phyloP scores from a whole-genome alignment of 164 flowering plant species.

The Piper longum region DNA sequence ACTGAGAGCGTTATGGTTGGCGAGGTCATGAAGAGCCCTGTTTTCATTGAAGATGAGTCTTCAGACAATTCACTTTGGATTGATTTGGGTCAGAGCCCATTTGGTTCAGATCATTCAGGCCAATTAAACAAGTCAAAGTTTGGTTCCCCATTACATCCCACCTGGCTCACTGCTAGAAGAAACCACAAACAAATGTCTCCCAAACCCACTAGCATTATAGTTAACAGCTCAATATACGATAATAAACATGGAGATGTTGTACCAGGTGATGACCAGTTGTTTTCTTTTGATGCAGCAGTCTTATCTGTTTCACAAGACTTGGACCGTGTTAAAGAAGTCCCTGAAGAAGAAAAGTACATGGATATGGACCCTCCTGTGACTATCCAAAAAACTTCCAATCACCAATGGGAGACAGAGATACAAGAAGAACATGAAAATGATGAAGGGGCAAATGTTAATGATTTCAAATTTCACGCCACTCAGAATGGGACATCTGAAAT shows the following conservation, averaged over 20 bases:
- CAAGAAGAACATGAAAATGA: constrained; percentile 24
- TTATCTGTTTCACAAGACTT: constrained; percentile 38
- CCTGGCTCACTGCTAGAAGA: constrained; percentile 35
- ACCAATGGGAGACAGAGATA: constrained; percentile 20
- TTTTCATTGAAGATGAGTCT: constrained; percentile 59
- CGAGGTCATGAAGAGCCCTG: constrained; percentile 59
- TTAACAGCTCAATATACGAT: constrained; percentile 31
- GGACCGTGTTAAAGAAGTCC: constrained; percentile 31
- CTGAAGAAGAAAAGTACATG: constrained; percentile 27
- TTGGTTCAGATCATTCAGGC: constrained; percentile 29
- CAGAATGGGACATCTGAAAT: constrained; percentile 21
- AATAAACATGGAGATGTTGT: constrained; percentile 13
- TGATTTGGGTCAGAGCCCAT: constrained; percentile 60
- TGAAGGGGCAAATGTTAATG: constrained; percentile 10
- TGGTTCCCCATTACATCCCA: constrained; percentile 42
- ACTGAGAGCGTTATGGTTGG: constrained; percentile 49
- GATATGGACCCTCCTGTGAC: constrained; percentile 11
- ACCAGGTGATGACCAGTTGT: constrained; percentile 20
- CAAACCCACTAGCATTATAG: constrained; percentile 17
- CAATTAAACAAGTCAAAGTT: constrained; percentile 22
- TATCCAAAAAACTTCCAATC: constrained; percentile 9
- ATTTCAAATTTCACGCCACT: constrained; percentile 8
- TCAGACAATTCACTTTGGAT: constrained; percentile 57
- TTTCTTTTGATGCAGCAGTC: constrained; percentile 56
- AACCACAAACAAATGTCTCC: constrained; percentile 19